These are phyloP conservation scores for Lanmaoa rubissima DNA, from an alignment of 768 basidiomycete species.

Conservation along the genomic window DNA sequence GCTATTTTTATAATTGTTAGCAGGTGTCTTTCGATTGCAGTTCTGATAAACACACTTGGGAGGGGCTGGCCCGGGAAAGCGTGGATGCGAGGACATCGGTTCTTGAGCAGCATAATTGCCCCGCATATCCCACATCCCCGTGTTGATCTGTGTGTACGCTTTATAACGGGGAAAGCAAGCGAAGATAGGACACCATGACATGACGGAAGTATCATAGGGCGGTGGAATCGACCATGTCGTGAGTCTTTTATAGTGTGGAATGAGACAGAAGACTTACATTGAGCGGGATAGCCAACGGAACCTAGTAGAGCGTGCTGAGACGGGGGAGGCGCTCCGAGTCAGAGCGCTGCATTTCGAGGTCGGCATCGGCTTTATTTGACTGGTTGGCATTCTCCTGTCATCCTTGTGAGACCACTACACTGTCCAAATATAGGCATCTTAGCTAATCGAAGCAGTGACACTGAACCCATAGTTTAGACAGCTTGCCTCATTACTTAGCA, in stretches of 20 bases:
- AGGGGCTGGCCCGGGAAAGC: constrained; percentile 8
- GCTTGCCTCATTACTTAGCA: too few relatives aligned
- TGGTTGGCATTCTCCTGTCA: constrained; percentile 6
- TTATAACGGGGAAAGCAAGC: constrained; percentile 34
- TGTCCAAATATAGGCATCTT: constrained; percentile 17
- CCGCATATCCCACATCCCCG: constrained; percentile 29
- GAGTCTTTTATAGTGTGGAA: constrained; percentile 27
- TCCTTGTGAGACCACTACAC: constrained; percentile 6
- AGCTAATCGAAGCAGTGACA: constrained; percentile 15
- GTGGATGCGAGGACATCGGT: constrained; percentile 11
- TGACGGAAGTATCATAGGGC: constrained; percentile 16
- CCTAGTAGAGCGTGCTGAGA: constrained; percentile 26
- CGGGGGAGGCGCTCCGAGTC: constrained; percentile 10
- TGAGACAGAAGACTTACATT: constrained; percentile 15
- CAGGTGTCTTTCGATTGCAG: neutral
- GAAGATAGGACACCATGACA: constrained; percentile 32
- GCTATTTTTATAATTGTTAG: constrained; percentile 13
- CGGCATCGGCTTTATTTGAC: constrained; percentile 32
- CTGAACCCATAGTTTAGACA: too few relatives aligned
- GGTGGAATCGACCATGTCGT: neutral
- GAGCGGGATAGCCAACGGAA: constrained; percentile 19
- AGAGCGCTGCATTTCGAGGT: constrained; percentile 19
- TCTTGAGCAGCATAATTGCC: constrained; percentile 17
- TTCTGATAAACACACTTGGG: constrained; percentile 16
- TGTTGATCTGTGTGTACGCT: constrained; percentile 33